Evolutionary conservation across 192 early-diverging fungal species (phyloP), one percentile per base, ranked within the genome.

Genomic region (Spizellomyces sp.): DNA sequence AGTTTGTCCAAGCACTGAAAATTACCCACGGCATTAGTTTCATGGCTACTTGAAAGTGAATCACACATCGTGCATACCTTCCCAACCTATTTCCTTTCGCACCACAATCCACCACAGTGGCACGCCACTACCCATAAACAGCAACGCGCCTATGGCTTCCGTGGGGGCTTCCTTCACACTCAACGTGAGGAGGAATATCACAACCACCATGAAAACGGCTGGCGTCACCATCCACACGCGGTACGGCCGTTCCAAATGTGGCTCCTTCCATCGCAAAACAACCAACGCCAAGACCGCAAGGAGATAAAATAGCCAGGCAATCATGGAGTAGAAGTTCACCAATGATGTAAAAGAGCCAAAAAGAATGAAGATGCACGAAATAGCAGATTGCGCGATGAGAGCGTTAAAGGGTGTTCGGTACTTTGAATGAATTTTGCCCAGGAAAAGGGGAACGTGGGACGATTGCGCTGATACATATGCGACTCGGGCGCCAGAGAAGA

Each of bases 301-400:
- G 62, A 91, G 77, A 62, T 92, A 91, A 62, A 90, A 91, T 48
- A 68, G 60, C 92, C 92, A 94, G 4, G 90, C 86, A 42, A 86
- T 83, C 12, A 92, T 86, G 15, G 88, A 89, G 76, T 90, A 93
- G 62, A 94, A 90, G 61, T 88, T 93, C 45, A 94, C 86, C 5
- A 94, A 80, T 5, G 79, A 80, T n/a, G 75, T 81, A 66, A 92
- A 92, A 12, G 80, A 77, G 8, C 91, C 92, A 3, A 86, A 72
- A 8, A 86, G 48, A 48, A 91, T 86, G 76, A 89, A 86, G n/a
- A 90, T 64, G 9, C 72, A 81, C 0, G 90, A 84, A 57, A 93
- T 74, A 1, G 70, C 64, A 6, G 84, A 80, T 66, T 93, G 91
- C 22, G 90, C 59, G 6, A 87, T 67, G n/a, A 92, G 71, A 0